Conservation (phyloP, 1,284 basidiomycete species). For the Heterobasidion parviporum region DNA sequence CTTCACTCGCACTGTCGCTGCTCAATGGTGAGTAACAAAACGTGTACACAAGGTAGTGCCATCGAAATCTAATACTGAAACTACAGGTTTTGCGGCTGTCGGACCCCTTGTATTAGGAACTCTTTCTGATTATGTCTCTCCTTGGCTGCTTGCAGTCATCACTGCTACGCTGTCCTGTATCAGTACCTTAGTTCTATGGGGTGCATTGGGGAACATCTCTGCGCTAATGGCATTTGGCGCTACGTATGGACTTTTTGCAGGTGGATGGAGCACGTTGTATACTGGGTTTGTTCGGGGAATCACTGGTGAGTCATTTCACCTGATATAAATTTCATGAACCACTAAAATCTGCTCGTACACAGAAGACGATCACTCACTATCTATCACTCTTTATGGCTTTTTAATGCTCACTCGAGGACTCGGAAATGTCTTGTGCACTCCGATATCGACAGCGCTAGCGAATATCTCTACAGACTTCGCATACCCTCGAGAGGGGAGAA, state of each 20-base stretch:
- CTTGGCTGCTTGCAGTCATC: constrained; percentile 15
- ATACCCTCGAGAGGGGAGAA: background rate
- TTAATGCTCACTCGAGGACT: constrained; percentile 21
- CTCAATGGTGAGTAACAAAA: constrained; percentile 9
- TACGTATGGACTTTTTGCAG: constrained; percentile 16
- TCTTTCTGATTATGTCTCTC: constrained; percentile 16
- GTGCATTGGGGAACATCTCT: constrained; percentile 14
- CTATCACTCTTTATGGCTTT: constrained; percentile 20
- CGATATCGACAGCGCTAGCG: constrained; percentile 10
- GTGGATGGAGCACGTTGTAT: constrained; percentile 21
- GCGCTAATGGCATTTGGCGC: constrained; percentile 18
- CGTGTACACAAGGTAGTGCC: background rate
- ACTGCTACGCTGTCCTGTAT: constrained; percentile 14
- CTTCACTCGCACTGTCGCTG: constrained; percentile 15
- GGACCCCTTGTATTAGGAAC: constrained; percentile 15
- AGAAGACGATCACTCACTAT: constrained; percentile 19
- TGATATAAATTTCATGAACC: background rate
- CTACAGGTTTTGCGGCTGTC: background rate
- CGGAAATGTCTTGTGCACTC: constrained; percentile 14
- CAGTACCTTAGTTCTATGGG: constrained; percentile 20
- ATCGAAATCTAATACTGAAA: background rate
- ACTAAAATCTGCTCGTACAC: background rate
- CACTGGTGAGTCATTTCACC: constrained; percentile 9
- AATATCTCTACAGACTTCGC: background rate
- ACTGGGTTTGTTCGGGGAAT: constrained; percentile 15